These are phyloP conservation scores for Dothideomycetidae sp. DNA, from an alignment of 2,329 filamentous ascomycete species.

Conservation along the genomic window DNA sequence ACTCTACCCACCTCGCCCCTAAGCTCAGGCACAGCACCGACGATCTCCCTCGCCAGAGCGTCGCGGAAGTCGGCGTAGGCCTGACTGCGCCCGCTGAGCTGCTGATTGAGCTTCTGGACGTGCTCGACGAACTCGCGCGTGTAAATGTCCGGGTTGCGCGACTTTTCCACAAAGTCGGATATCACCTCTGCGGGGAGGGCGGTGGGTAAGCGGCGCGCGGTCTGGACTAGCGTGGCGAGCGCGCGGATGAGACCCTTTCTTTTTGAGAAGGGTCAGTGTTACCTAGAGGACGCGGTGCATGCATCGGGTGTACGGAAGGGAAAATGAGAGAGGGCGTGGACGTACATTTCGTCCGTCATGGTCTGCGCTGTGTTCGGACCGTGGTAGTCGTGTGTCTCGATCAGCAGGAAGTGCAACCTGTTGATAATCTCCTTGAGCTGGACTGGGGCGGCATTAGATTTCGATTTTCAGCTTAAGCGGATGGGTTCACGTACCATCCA, in stretches of 20 bases:
- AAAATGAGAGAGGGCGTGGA: neutral
- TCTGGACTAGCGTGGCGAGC: slow-evolving; percentile 38
- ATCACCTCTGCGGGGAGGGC: slow-evolving; percentile 48
- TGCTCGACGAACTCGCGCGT: slow-evolving; percentile 51
- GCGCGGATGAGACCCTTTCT: slow-evolving; percentile 37
- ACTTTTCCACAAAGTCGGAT: slow-evolving; percentile 47
- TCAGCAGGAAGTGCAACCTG: slow-evolving; percentile 44
- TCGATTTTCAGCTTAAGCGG: neutral
- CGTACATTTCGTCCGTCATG: slow-evolving; percentile 44
- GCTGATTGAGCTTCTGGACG: slow-evolving; percentile 48
- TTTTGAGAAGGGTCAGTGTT: slow-evolving; percentile 18
- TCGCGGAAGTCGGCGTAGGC: slow-evolving; percentile 46
- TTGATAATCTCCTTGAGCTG: slow-evolving; percentile 48
- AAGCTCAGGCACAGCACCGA: slow-evolving; percentile 43
- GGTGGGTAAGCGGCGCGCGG: slow-evolving; percentile 35
- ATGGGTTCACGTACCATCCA: slow-evolving; percentile 17
- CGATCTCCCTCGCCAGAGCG: slow-evolving; percentile 44
- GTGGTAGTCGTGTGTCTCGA: slow-evolving; percentile 47
- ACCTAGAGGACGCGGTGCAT: neutral
- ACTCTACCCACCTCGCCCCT: slow-evolving; percentile 38
- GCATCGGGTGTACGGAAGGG: neutral
- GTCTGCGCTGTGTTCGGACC: slow-evolving; percentile 42
- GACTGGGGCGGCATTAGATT: slow-evolving; percentile 21
- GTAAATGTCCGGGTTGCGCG: slow-evolving; percentile 53
- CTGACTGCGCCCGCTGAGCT: slow-evolving; percentile 45